These are phyloP conservation scores for Iris macrosiphon DNA, from an alignment of 106 monocot genomes.

Conservation along the genomic window DNA sequence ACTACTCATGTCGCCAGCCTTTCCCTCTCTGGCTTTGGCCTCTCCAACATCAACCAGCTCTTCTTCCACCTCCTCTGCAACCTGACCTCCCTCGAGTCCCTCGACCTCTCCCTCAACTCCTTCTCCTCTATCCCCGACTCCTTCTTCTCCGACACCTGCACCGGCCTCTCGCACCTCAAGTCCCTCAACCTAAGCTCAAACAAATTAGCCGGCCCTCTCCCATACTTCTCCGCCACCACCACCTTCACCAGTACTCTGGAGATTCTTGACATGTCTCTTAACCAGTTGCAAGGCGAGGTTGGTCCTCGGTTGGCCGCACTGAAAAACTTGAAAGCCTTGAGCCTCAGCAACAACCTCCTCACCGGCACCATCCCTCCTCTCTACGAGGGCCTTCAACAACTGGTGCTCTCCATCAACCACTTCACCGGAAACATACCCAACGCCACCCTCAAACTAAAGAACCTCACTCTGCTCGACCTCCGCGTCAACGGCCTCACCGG, in stretches of 20 bases:
- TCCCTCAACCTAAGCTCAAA: slow-evolving; percentile 9
- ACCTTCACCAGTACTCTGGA: slow-evolving; percentile 1
- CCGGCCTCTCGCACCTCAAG: slow-evolving; percentile 3
- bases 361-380: neutral
- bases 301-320: neutral
- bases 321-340: neutral
- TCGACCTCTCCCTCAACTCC: slow-evolving; percentile 10
- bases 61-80: slow-evolving; percentile 3
- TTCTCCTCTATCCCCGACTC: neutral
- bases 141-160: slow-evolving; percentile 9
- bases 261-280: slow-evolving; percentile 6
- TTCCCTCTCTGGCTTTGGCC: neutral
- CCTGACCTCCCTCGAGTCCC: slow-evolving; percentile 1
- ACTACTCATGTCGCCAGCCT: neutral
- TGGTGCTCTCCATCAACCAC: neutral
- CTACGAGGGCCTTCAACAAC: neutral
- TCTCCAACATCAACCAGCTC: neutral
- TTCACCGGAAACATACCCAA: neutral
- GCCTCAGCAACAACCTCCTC: neutral
- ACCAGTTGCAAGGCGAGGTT: neutral
- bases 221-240: neutral
- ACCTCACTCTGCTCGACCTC: neutral
- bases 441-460: neutral
- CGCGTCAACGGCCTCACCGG: neutral
- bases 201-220: neutral